Conservation (phyloP, 495 filamentous ascomycete genomes). For the Hypomontagnella monticulosa region DNA sequence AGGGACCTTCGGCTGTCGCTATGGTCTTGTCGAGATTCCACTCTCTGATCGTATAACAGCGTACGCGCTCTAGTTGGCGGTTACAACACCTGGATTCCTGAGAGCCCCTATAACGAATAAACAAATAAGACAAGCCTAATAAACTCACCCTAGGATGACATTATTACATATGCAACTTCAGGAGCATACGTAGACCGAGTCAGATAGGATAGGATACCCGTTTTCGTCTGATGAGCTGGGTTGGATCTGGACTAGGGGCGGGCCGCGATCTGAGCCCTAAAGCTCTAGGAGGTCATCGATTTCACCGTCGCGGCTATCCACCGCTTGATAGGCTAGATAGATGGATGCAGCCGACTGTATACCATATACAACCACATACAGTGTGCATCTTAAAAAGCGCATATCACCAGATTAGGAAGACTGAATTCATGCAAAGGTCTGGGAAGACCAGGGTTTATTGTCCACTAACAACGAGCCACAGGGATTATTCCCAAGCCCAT, state of each 20-base stretch:
- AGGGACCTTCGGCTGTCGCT: constrained; percentile 24
- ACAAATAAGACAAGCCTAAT: background rate
- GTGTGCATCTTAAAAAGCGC: constrained; percentile 14
- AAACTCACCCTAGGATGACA: background rate
- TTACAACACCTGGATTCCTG: background rate
- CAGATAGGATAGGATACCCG: background rate
- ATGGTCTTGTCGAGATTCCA: constrained; percentile 23
- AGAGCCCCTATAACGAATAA: constrained; percentile 6
- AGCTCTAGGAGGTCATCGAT: constrained; percentile 7
- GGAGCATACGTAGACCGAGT: constrained; percentile 4
- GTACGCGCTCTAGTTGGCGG: background rate
- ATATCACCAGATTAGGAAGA: constrained; percentile 29
- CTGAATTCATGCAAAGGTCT: constrained; percentile 30
- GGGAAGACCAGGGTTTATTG: background rate
- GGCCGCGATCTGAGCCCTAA: constrained; percentile 35
- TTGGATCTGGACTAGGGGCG: constrained; percentile 38
- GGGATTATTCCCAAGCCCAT: constrained; percentile 16
- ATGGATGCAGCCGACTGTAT: constrained; percentile 22
- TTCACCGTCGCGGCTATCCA: constrained; percentile 6
- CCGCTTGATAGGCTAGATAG: constrained; percentile 18
- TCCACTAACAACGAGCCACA: constrained; percentile 24
- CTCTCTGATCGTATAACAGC: background rate
- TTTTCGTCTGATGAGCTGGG: background rate
- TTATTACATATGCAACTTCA: constrained; percentile 15
- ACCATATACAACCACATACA: background rate